Evolutionary conservation across 169 alveolate genomes (phyloP).

Genomic region (Cryptosporidium meleagridis): DNA sequence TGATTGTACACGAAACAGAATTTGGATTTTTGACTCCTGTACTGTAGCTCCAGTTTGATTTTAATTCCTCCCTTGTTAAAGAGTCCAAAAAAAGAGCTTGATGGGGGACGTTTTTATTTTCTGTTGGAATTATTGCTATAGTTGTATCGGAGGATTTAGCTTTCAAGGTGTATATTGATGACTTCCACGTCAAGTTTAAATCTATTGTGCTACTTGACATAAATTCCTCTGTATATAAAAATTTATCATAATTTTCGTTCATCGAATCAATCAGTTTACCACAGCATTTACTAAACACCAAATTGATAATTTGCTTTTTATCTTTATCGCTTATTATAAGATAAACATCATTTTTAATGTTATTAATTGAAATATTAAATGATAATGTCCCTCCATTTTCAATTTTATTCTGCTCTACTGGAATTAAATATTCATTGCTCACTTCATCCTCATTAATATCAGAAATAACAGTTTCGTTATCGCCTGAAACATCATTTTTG

Average conservation of each 20-base stretch:
- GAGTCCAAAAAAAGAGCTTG: background rate
- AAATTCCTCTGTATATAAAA: background rate
- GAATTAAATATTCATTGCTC: background rate
- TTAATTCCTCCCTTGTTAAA: background rate
- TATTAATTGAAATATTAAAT: conserved; percentile 5
- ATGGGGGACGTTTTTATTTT: background rate
- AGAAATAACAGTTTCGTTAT: background rate
- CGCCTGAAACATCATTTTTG: background rate
- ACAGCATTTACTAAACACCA: conserved; percentile 28
- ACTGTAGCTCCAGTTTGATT: background rate
- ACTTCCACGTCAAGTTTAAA: conserved; percentile 18
- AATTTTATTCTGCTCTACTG: conserved; percentile 1
- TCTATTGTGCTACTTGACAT: background rate
- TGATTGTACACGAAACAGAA: background rate
- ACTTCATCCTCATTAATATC: background rate
- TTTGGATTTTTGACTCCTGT: background rate
- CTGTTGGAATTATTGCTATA: conserved; percentile 4
- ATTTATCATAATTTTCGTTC: conserved; percentile 2
- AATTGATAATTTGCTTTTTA: background rate
- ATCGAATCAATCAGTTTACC: conserved; percentile 5
- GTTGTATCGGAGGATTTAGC: background rate
- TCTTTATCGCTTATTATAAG: background rate
- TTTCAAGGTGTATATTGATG: background rate
- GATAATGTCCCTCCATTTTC: conserved; percentile 39
- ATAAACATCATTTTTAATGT: background rate